phyloP scores from a whole-genome alignment of 75 land plant species.

The Sequoia sempervirens region DNA sequence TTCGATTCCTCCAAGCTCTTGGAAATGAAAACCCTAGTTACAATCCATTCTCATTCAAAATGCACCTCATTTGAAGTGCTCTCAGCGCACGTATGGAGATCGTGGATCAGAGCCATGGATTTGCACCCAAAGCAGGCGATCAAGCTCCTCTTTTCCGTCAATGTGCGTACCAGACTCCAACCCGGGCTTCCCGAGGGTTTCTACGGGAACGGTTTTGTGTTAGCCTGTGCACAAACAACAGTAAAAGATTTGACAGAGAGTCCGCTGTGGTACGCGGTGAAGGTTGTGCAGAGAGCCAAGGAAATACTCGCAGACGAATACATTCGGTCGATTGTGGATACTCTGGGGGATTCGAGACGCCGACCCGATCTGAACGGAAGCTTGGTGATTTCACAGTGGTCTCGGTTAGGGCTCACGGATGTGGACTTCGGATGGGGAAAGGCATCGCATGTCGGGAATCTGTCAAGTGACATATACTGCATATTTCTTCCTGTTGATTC shows the following conservation, averaged over 20 bases:
- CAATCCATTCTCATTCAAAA: not conserved
- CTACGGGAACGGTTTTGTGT: constrained; percentile 41
- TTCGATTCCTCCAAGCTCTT: not conserved
- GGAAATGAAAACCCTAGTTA: not conserved
- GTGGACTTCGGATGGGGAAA: constrained; percentile 60
- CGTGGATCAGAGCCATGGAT: constrained; percentile 26
- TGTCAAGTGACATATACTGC: constrained; percentile 58
- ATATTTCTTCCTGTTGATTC: constrained; percentile 45
- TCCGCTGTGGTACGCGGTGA: constrained; percentile 12
- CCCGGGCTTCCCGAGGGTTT: constrained; percentile 40
- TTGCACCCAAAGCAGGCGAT: constrained; percentile 13
- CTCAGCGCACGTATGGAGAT: constrained; percentile 42
- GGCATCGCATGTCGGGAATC: constrained; percentile 22
- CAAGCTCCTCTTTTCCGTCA: constrained; percentile 32
- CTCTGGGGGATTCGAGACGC: constrained; percentile 17
- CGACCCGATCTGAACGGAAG: constrained; percentile 26
- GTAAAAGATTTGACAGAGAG: constrained; percentile 20
- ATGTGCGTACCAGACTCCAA: constrained; percentile 22
- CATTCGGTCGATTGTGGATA: constrained; percentile 27
- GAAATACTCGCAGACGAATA: constrained; percentile 25
- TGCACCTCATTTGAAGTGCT: constrained; percentile 31
- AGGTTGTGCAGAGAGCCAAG: constrained; percentile 23
- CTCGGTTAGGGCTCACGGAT: constrained; percentile 26
- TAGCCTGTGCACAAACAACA: constrained; percentile 18
- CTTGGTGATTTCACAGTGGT: constrained; percentile 42